A percentile compares a stretch with the other conserved stretches of the same genome.
Conservation (phyloP, 2,329 filamentous ascomycete species). For the Hypoxylon sp. region DNA sequence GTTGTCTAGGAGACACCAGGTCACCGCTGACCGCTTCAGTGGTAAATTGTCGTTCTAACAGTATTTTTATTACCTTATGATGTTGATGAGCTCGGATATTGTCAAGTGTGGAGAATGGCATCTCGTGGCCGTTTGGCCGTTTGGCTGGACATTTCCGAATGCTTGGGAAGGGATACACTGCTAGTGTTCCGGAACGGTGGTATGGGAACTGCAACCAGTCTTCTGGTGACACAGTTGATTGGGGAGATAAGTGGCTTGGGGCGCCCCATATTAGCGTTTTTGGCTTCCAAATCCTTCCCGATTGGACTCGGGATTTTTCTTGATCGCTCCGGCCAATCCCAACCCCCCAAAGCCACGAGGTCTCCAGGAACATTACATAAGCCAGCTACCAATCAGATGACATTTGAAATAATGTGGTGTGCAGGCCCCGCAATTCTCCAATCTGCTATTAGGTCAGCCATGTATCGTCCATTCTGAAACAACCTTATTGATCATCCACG, state of each 20-base stretch:
- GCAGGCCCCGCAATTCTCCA: constrained; percentile 1
- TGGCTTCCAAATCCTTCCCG: constrained; percentile 42
- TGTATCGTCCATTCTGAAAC: constrained; percentile 27
- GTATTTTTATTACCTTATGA: neutral
- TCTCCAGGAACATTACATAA: constrained; percentile 41
- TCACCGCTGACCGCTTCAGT: neutral
- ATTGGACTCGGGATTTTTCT: constrained; percentile 45
- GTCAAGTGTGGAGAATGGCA: constrained; percentile 4
- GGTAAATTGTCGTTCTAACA: neutral
- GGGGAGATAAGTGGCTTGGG: constrained; percentile 26
- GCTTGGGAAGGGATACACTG: constrained; percentile 36
- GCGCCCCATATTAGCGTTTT: constrained; percentile 31
- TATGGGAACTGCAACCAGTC: constrained; percentile 30
- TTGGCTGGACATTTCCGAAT: constrained; percentile 27
- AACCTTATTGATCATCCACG: constrained; percentile 30
- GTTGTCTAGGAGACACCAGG: neutral
- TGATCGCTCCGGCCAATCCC: constrained; percentile 31
- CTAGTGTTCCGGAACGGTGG: constrained; percentile 39
- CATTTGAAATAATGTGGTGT: constrained; percentile 15
- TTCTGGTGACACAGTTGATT: constrained; percentile 43
- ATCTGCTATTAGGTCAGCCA: constrained; percentile 23
- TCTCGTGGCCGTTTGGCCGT: constrained; percentile 20
- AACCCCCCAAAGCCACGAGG: constrained; percentile 38
- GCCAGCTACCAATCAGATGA: constrained; percentile 21
- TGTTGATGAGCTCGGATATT: neutral